Evolutionary conservation across 192 early-diverging fungal genomes (phyloP).

Genomic region (Paraglomus brasilianum): DNA sequence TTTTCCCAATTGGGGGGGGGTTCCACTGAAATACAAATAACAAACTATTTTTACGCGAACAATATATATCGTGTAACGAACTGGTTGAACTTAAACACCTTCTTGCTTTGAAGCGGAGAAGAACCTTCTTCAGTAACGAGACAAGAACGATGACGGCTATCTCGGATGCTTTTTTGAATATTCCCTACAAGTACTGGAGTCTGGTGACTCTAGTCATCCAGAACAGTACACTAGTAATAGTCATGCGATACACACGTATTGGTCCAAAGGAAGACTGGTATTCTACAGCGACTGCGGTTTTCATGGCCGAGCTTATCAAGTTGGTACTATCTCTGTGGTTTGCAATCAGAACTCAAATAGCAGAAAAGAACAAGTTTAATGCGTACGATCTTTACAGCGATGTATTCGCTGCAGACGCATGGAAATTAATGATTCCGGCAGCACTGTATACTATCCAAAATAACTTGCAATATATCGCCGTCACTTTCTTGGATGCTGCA

Average conservation of each 20-base stretch:
- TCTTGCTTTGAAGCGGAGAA: no score
- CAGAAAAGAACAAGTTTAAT: slow-evolving; percentile 32
- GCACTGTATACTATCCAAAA: slow-evolving; percentile 94
- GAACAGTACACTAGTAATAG: slow-evolving; percentile 80
- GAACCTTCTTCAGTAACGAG: no score
- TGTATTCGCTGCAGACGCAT: slow-evolving; percentile 65
- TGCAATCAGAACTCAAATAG: slow-evolving; percentile 36
- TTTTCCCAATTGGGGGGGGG: no score
- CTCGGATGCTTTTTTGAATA: slow-evolving; percentile 39
- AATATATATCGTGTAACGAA: no score
- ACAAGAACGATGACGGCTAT: no score
- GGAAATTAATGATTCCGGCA: slow-evolving; percentile 87
- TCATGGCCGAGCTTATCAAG: slow-evolving; percentile 85
- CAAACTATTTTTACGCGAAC: no score
- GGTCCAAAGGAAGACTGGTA: slow-evolving; percentile 45
- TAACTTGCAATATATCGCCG: slow-evolving; percentile 92
- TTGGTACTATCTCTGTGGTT: slow-evolving; percentile 56
- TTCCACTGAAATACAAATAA: no score
- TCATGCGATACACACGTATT: slow-evolving; percentile 87
- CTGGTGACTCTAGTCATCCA: slow-evolving; percentile 86
- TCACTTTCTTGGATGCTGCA: slow-evolving; percentile 84
- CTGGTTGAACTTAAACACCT: no score
- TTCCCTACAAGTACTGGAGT: slow-evolving; percentile 86
- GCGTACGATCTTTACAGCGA: slow-evolving; percentile 41
- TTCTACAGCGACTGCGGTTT: slow-evolving; percentile 86